Percentiles rank a stretch among this genome's conserved stretches.
These are phyloP conservation scores for Amaranthus tricolor DNA, from an alignment of 179 eudicot genomes.

Conservation along the genomic window DNA sequence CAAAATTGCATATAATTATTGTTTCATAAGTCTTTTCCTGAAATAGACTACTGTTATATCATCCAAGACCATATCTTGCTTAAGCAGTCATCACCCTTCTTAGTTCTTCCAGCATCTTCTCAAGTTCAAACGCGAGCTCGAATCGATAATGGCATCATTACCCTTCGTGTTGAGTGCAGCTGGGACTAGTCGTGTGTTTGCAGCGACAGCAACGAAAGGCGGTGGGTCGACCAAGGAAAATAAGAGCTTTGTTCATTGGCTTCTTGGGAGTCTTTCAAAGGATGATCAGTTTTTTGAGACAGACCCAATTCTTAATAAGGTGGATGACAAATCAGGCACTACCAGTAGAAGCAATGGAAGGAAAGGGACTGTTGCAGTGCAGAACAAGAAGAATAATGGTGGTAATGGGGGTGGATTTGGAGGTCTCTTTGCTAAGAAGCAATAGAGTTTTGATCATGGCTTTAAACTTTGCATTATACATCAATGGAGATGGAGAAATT, in stretches of 20 bases:
- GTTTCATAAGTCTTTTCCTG: conserved; percentile 11
- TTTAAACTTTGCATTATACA: not conserved
- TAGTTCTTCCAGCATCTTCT: not conserved
- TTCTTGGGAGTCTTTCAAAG: conserved; percentile 59
- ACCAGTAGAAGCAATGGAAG: conserved; percentile 30
- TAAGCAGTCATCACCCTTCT: not conserved
- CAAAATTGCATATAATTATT: conserved; percentile 24
- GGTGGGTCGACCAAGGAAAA: conserved; percentile 52
- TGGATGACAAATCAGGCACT: conserved; percentile 48
- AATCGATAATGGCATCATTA: conserved; percentile 56
- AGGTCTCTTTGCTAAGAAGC: conserved; percentile 74
- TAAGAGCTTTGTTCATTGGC: conserved; percentile 59
- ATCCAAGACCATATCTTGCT: conserved; percentile 5
- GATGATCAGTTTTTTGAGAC: conserved; percentile 76
- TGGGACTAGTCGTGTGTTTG: conserved; percentile 40
- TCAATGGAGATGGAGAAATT: not conserved
- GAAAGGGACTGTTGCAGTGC: conserved; percentile 48
- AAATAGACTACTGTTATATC: conserved; percentile 12
- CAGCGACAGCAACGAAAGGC: conserved; percentile 54
- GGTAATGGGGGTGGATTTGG: conserved; percentile 60
- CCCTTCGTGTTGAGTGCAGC: conserved; percentile 48
- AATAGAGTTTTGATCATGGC: not conserved
- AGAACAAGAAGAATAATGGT: conserved; percentile 60
- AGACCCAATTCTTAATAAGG: conserved; percentile 76
- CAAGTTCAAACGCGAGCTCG: not conserved